Percentiles rank a stretch among this genome's conserved stretches.
phyloP scores from a whole-genome alignment of 2,329 filamentous ascomycete genomes.

The Mollisia scopiformis region DNA sequence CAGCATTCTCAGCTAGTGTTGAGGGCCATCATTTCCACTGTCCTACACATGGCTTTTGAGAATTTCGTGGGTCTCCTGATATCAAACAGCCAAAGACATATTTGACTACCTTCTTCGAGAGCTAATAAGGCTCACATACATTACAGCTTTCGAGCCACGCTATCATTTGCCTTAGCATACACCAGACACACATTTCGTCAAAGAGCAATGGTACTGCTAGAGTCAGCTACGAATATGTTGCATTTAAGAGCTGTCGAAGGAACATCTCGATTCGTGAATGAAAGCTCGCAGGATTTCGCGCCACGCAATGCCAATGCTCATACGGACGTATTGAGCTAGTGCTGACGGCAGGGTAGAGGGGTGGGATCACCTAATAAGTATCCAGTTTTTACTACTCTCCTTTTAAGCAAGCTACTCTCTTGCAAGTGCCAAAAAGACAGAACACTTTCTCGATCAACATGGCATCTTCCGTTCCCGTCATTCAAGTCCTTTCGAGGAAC shows the following conservation, averaged over 20 bases:
- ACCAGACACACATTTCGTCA: no score
- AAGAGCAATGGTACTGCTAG: no score
- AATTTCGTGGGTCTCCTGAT: no score
- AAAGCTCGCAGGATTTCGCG: background rate
- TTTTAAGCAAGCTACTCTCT: background rate
- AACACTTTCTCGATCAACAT: background rate
- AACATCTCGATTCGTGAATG: background rate
- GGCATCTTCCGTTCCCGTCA: constrained; percentile 12
- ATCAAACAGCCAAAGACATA: no score
- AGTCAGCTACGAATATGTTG: no score
- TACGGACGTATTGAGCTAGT: background rate
- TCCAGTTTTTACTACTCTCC: background rate
- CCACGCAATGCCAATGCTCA: background rate
- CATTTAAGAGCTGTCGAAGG: background rate
- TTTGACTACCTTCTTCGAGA: no score
- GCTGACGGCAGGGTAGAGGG: background rate
- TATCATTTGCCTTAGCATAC: no score
- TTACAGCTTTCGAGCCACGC: no score
- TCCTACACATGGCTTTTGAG: no score
- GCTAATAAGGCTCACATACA: no score
- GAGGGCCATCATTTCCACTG: no score
- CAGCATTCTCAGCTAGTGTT: no score
- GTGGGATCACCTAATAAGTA: background rate
- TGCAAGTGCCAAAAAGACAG: background rate
- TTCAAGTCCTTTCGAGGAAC: constrained; percentile 28